Conservation (phyloP, 352 stramenopile genomes). For the Phytophthora pluvialis region DNA sequence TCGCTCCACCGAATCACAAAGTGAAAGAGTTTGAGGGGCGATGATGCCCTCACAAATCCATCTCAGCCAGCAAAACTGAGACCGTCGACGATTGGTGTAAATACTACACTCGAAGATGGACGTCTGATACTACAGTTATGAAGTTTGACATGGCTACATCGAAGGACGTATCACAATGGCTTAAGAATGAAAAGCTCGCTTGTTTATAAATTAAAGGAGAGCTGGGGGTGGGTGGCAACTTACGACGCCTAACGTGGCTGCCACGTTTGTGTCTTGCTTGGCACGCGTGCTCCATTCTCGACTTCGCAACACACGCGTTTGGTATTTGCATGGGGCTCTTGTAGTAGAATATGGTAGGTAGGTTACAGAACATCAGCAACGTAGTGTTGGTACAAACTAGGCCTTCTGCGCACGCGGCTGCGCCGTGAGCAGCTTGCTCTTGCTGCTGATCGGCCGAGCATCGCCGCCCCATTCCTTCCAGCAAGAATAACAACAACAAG, state of each 20-base stretch:
- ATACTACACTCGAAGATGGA: not conserved
- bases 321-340: not conserved
- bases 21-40: not conserved
- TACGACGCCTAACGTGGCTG: not conserved
- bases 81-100: not conserved
- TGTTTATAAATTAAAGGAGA: constrained; percentile 17
- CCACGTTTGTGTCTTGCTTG: not conserved
- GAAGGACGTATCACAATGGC: not conserved
- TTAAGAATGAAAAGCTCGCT: not conserved
- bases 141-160: not conserved
- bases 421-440: constrained; percentile 2
- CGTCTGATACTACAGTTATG: not conserved
- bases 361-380: not conserved
- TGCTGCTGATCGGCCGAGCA: constrained; percentile 9
- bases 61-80: not conserved
- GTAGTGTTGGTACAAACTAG: not conserved
- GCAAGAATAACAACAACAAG: not conserved
- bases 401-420: not conserved
- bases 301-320: not conserved
- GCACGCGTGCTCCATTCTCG: not conserved
- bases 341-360: not conserved
- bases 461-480: constrained; percentile 14
- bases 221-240: not conserved
- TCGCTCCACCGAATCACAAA: constrained; percentile 68
- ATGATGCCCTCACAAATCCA: too few relatives aligned